phyloP scores from a whole-genome alignment of 257 asterid species.

The Salvia splendens region DNA sequence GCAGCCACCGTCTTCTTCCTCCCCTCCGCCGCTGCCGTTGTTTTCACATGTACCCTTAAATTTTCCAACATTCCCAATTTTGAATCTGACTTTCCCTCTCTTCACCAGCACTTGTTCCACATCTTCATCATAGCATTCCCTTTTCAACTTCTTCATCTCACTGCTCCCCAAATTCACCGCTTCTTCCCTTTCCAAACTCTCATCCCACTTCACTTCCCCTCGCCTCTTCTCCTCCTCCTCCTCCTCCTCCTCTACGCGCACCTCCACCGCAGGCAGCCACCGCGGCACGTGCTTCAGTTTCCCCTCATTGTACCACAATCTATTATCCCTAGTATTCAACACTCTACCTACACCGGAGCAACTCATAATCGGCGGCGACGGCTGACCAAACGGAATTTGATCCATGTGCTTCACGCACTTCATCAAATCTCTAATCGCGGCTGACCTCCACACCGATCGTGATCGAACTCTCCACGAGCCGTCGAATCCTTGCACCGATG shows the following conservation, averaged over 20 bases:
- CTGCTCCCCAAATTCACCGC: slow-evolving; percentile 15
- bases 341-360: background rate
- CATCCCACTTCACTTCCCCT: slow-evolving; percentile 38
- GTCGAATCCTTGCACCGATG: slow-evolving; percentile 47
- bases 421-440: slow-evolving; percentile 44
- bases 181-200: slow-evolving; percentile 25
- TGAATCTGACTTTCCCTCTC: slow-evolving; percentile 43
- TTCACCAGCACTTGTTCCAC: slow-evolving; percentile 25
- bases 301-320: slow-evolving; percentile 20
- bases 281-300: slow-evolving; percentile 47
- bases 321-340: background rate
- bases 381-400: slow-evolving; percentile 58
- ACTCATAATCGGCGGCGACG: slow-evolving; percentile 36
- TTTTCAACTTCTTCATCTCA: slow-evolving; percentile 27
- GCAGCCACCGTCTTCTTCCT: background rate
- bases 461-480: slow-evolving; percentile 31
- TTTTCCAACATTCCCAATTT: slow-evolving; percentile 16
- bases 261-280: slow-evolving; percentile 53
- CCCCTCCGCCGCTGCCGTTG: background rate
- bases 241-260: slow-evolving; percentile 22
- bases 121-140: slow-evolving; percentile 18
- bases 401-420: slow-evolving; percentile 31
- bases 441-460: slow-evolving; percentile 34
- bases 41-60: background rate
- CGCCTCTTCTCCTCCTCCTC: slow-evolving; percentile 20